Evolutionary conservation across 495 filamentous ascomycete genomes (phyloP).

Genomic region (Penicillium angulare): DNA sequence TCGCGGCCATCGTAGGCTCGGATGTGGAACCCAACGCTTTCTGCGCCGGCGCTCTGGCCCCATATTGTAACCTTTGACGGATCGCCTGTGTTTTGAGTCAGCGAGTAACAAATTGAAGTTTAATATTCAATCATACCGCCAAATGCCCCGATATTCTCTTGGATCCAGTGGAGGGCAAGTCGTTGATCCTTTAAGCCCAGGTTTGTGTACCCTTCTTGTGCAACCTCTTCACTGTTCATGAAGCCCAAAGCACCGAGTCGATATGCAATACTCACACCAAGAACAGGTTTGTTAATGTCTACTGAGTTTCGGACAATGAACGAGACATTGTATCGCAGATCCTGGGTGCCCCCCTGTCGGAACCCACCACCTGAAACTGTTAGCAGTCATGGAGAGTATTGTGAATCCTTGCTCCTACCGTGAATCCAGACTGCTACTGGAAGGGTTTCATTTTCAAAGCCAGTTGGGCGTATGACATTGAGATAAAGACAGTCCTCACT

Average conservation of each 20-base stretch:
- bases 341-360: conserved; percentile 35
- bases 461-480: conserved; percentile 45
- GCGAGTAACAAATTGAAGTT: too few species aligned
- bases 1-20: neutral
- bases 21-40: neutral
- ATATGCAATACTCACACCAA: conserved; percentile 58
- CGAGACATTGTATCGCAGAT: conserved; percentile 40
- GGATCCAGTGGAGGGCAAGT: conserved; percentile 54
- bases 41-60: neutral
- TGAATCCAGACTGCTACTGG: conserved; percentile 50
- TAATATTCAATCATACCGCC: too few species aligned
- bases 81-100: too few species aligned
- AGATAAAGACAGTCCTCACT: conserved; percentile 54
- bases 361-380: conserved; percentile 51
- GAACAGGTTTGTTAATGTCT: conserved; percentile 40
- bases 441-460: conserved; percentile 19
- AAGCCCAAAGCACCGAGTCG: conserved; percentile 59
- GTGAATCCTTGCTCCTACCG: too few species aligned
- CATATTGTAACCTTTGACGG: conserved; percentile 42
- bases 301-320: conserved; percentile 30
- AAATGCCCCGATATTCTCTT: conserved; percentile 50
- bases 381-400: too few species aligned
- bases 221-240: conserved; percentile 25
- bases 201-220: conserved; percentile 26
- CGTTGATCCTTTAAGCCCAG: conserved; percentile 60